These are phyloP conservation scores for Begonia fuchsioides DNA, from an alignment of 306 rosid species.

Conservation along the genomic window DNA sequence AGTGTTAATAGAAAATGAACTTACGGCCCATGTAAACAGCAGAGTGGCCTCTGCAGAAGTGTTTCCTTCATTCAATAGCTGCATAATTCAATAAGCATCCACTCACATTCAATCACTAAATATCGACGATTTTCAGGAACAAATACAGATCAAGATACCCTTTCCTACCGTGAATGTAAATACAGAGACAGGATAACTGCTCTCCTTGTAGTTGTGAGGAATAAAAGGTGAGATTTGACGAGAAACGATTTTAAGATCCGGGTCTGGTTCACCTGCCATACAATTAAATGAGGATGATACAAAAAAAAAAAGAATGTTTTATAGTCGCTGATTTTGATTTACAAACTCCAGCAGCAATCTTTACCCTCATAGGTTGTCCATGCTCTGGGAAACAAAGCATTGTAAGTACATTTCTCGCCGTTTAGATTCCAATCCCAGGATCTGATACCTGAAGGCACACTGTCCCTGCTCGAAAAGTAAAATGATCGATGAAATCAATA, in stretches of 20 bases:
- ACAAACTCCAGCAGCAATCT: slow-evolving; percentile 3
- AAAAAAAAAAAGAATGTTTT: slow-evolving; percentile 8
- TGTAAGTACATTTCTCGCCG: slow-evolving; percentile 58
- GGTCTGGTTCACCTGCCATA: slow-evolving; percentile 76
- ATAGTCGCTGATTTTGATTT: slow-evolving; percentile 10
- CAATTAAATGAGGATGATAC: slow-evolving; percentile 8
- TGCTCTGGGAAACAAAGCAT: slow-evolving; percentile 88
- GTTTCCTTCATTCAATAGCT: slow-evolving; percentile 64
- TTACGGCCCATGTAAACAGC: slow-evolving; percentile 95
- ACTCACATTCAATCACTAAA: not conserved
- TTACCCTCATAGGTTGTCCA: slow-evolving; percentile 88
- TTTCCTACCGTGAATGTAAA: slow-evolving; percentile 67
- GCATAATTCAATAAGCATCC: slow-evolving; percentile 13
- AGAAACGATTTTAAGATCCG: slow-evolving; percentile 63
- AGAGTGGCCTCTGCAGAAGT: slow-evolving; percentile 62
- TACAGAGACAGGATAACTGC: slow-evolving; percentile 84
- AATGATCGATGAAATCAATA: slow-evolving; percentile 4
- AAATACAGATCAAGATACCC: slow-evolving; percentile 6
- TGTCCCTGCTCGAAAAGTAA: slow-evolving; percentile 32
- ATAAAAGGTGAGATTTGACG: slow-evolving; percentile 91
- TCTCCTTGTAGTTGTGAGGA: slow-evolving; percentile 91
- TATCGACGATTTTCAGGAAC: slow-evolving; percentile 3
- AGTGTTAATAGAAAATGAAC: not conserved
- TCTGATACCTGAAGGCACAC: slow-evolving; percentile 49
- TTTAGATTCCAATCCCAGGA: slow-evolving; percentile 95